Conservation (phyloP, 441 rosid species). For the Francoa sonchifolia region DNA sequence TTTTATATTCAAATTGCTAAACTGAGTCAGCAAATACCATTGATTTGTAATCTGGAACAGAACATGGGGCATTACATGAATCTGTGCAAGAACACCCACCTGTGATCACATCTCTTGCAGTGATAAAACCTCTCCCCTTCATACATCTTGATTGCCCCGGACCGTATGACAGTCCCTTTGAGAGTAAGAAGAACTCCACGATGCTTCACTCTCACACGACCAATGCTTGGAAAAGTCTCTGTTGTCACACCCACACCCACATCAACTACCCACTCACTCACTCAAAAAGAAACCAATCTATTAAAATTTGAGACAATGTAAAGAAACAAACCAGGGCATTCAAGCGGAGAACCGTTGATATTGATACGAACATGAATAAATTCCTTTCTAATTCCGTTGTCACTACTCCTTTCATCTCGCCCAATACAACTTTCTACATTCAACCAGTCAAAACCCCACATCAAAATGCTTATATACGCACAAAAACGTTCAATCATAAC, state of each 20-base stretch:
- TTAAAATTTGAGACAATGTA: not conserved
- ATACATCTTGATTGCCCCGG: constrained; percentile 83
- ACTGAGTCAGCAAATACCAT: not conserved
- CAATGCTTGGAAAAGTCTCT: constrained; percentile 86
- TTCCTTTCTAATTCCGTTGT: constrained; percentile 53
- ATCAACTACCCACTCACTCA: not conserved
- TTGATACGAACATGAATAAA: constrained; percentile 77
- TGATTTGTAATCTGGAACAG: no score
- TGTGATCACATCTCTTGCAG: constrained; percentile 75
- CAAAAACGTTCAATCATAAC: no score
- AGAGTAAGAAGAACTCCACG: constrained; percentile 68
- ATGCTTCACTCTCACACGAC: constrained; percentile 84
- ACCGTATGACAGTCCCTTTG: constrained; percentile 82
- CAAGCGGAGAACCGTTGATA: constrained; percentile 72
- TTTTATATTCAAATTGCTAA: no score
- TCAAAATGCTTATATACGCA: constrained; percentile 1
- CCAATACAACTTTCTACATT: constrained; percentile 54
- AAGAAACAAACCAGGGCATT: constrained; percentile 53
- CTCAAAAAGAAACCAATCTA: not conserved
- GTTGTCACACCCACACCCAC: constrained; percentile 4
- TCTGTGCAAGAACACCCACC: constrained; percentile 19
- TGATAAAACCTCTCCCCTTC: constrained; percentile 82
- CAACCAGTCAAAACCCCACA: constrained; percentile 8
- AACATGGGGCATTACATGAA: no score
- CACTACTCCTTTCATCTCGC: constrained; percentile 32